These are phyloP conservation scores for Leccinum cinnamomeum DNA, from an alignment of 1,284 basidiomycete genomes.

Conservation along the genomic window DNA sequence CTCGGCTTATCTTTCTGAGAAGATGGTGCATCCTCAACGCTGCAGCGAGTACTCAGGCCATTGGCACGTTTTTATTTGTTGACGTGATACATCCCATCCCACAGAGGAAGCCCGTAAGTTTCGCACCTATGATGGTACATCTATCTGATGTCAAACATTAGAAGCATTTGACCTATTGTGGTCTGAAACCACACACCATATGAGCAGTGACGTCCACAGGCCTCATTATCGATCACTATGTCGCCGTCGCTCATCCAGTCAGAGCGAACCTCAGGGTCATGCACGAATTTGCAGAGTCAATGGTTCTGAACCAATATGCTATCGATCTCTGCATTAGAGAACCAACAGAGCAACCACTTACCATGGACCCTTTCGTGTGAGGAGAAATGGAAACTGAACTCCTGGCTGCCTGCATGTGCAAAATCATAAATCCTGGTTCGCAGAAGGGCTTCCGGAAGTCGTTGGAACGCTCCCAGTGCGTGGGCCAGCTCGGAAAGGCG, in stretches of 20 bases:
- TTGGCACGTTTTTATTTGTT: slow-evolving; percentile 2
- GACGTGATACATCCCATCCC: slow-evolving; percentile 17
- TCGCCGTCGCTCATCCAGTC: slow-evolving; percentile 4
- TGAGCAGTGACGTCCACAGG: slow-evolving; percentile 1
- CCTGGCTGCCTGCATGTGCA: neutral
- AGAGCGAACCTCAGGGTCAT: slow-evolving; percentile 14
- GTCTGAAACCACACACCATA: neutral
- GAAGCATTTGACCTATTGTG: neutral
- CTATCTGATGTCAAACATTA: neutral
- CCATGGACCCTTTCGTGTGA: slow-evolving; percentile 3
- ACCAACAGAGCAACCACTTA: slow-evolving; percentile 10
- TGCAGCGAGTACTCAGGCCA: neutral
- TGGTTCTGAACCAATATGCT: slow-evolving; percentile 4
- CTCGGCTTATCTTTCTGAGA: slow-evolving; percentile 20
- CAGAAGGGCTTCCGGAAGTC: slow-evolving; percentile 1
- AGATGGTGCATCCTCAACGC: slow-evolving; percentile 8
- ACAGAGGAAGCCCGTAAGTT: neutral
- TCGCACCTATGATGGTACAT: neutral
- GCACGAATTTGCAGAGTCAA: neutral
- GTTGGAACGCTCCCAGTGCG: neutral
- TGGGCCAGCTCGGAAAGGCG: neutral
- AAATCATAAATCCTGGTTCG: neutral
- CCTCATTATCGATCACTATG: slow-evolving; percentile 8
- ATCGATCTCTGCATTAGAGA: slow-evolving; percentile 17
- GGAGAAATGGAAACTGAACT: slow-evolving; percentile 3